Evolutionary conservation across 2,329 filamentous ascomycete species (phyloP).

Genomic region (Pseudogymnoascus sp.): DNA sequence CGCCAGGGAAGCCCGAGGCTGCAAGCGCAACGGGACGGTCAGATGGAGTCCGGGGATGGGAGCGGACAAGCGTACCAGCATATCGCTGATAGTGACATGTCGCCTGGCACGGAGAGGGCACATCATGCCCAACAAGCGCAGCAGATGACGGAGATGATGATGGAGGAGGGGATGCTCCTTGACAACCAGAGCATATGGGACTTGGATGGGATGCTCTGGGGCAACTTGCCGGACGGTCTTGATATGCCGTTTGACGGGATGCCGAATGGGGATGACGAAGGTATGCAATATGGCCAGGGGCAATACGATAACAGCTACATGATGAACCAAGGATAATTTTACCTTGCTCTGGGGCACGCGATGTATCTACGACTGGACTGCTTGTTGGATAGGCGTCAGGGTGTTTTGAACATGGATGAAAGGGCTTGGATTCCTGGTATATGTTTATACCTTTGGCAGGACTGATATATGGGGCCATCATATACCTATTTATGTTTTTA

Average conservation of each 20-base stretch:
- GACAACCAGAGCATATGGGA: conserved; percentile 51
- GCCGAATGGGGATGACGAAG: conserved; percentile 11
- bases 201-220: conserved; percentile 51
- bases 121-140: conserved; percentile 35
- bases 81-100: conserved; percentile 17
- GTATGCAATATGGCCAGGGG: background rate
- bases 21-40: conserved; percentile 20
- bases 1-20: conserved; percentile 28
- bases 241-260: conserved; percentile 29
- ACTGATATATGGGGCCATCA: background rate
- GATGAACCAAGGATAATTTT: background rate
- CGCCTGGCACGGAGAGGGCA: conserved; percentile 21
- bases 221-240: conserved; percentile 34
- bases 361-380: background rate
- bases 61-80: conserved; percentile 5
- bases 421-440: background rate
- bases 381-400: background rate
- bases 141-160: conserved; percentile 40
- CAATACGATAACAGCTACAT: conserved; percentile 7
- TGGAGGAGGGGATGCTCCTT: conserved; percentile 46
- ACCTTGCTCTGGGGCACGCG: background rate
- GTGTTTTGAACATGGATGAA: background rate
- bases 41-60: conserved; percentile 21
- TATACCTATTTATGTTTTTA: background rate
- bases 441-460: background rate